Evolutionary conservation across 306 rosid genomes (phyloP), one percentile per base, ranked within the genome.

Genomic region (Vigna trinervia): DNA sequence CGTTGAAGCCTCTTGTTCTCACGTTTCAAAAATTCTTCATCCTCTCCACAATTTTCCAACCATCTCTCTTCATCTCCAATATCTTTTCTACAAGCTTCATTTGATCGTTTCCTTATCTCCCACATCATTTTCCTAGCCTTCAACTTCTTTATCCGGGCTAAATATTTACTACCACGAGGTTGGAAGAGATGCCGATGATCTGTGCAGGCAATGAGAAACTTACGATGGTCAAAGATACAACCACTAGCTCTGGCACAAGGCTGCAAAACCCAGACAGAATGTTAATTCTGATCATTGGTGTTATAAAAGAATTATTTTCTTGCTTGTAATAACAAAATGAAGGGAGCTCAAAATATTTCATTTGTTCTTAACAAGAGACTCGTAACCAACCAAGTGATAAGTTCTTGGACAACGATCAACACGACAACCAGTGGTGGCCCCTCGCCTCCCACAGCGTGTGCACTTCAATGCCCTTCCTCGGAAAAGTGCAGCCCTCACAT

Each of bases 1-100:
- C 98, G 96, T 72, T 95, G 97, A 79, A 95, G 97, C 87, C 98
- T 95, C 92, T 88, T 92, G 78, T 90, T 95, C 86, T 95, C 98
- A 45, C 98, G 94, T 83, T 95, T 95, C 90, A 95, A 86, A 89
- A 95, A 95, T 77, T 95, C 98, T 81, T 95, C 98, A 85, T 95
- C 98, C 89, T 95, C 98, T 7, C 98, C 98, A 81, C 98, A 95
- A 60, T 95, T 95, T 83, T 95, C 98, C 69, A 95, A 79, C 98
- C 98, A 95, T 87, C 85, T 92, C 85, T 95, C 97, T 83, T 95
- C 98, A 67, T 96, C 92, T 77, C 86, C 96, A 77, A 95, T 84
- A 73, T 95, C 98, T 91, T 83, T 95, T 72, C 90, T 87, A 73
- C 69, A 82, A 64, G 91, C 90, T 82, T 95, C 98, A 81, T 88